These are phyloP conservation scores for Lecanicillium sp. DNA, from an alignment of 2,329 filamentous ascomycete genomes.

Conservation along the genomic window DNA sequence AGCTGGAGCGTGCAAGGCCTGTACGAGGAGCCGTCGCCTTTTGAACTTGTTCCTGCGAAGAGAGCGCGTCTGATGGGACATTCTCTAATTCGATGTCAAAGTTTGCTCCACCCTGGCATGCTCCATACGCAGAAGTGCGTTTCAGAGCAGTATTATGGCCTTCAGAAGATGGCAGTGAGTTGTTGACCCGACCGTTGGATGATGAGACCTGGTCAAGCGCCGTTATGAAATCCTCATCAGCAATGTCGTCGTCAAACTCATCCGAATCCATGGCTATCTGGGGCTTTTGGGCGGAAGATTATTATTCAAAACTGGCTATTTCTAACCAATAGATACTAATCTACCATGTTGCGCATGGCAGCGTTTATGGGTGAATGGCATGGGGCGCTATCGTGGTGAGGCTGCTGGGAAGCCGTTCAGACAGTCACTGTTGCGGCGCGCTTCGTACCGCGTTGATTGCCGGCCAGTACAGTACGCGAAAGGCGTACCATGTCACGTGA, in stretches of 20 bases:
- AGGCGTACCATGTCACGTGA: conserved; percentile 21
- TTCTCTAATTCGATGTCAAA: conserved; percentile 37
- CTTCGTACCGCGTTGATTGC: conserved; percentile 3
- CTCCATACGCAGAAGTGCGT: not conserved
- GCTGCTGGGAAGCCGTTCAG: not conserved
- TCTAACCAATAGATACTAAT: too few relatives aligned
- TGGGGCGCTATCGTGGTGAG: too few relatives aligned
- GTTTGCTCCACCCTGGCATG: not conserved
- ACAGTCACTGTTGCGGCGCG: not conserved
- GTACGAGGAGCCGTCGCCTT: conserved; percentile 10
- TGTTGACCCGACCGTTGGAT: conserved; percentile 15
- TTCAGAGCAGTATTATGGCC: not conserved
- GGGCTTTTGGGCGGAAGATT: not conserved
- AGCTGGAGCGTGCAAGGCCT: conserved; percentile 25
- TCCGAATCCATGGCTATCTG: conserved; percentile 42
- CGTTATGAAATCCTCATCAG: conserved; percentile 57
- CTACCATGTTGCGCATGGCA: too few relatives aligned
- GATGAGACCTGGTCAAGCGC: conserved; percentile 45
- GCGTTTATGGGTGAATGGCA: too few relatives aligned
- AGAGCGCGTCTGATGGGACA: conserved; percentile 60
- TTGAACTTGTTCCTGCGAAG: conserved; percentile 37
- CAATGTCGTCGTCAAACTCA: conserved; percentile 55
- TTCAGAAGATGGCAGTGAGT: conserved; percentile 4
- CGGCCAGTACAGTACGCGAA: conserved; percentile 18
- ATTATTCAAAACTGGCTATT: not conserved